A percentile compares a stretch with the other conserved stretches of the same genome.
Conservation (phyloP, 1,284 basidiomycete genomes). For the Sanghuangporus sanghuang region DNA sequence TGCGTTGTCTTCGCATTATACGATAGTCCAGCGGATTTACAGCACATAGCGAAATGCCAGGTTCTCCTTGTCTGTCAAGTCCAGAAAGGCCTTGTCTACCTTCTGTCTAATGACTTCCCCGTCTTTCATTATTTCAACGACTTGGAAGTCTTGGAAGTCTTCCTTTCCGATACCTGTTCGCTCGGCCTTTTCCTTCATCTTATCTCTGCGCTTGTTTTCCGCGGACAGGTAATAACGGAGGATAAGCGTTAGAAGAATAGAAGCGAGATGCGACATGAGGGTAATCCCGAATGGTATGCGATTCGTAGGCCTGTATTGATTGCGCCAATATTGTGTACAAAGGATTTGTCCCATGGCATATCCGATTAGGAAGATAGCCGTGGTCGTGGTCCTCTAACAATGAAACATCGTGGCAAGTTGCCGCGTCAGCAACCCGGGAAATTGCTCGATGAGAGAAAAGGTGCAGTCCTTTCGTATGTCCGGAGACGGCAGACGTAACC, state of each 20-base stretch:
- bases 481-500: slow-evolving; percentile 27
- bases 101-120: slow-evolving; percentile 16
- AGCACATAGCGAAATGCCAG: slow-evolving; percentile 25
- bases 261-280: slow-evolving; percentile 22
- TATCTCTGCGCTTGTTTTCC: slow-evolving; percentile 26
- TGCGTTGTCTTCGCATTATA: no score
- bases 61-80: slow-evolving; percentile 27
- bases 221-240: slow-evolving; percentile 20
- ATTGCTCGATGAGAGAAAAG: background rate
- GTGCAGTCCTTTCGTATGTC: slow-evolving; percentile 29
- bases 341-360: slow-evolving; percentile 28
- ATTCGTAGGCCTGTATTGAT: slow-evolving; percentile 23
- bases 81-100: slow-evolving; percentile 24
- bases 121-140: slow-evolving; percentile 23
- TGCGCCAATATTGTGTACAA: slow-evolving; percentile 27
- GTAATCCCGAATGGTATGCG: slow-evolving; percentile 25
- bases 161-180: slow-evolving; percentile 11
- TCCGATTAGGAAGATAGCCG: slow-evolving; percentile 28
- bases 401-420: background rate
- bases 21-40: slow-evolving; percentile 10
- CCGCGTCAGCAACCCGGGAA: background rate
- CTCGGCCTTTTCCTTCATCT: slow-evolving; percentile 17
- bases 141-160: slow-evolving; percentile 24
- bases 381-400: slow-evolving; percentile 23
- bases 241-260: slow-evolving; percentile 22